A percentile compares a stretch with the other conserved stretches of the same genome.
These are phyloP conservation scores for Conticribra guillardii DNA, from an alignment of 108 stramenopile genomes.

Conservation along the genomic window DNA sequence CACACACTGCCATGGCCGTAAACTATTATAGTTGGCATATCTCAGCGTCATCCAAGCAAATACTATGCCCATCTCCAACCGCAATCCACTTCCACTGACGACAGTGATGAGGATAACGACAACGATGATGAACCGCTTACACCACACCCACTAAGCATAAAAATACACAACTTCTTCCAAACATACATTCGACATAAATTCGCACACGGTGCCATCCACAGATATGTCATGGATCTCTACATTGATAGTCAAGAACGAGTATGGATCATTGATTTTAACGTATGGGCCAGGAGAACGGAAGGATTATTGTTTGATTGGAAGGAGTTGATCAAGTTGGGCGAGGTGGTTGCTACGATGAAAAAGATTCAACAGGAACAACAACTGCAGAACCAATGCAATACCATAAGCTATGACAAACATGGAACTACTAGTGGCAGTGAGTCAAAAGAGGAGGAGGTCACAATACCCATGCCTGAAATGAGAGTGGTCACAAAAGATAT, in stretches of 20 bases:
- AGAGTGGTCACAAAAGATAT: conserved; percentile 72
- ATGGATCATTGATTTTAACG: conserved; percentile 91
- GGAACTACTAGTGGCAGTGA: too few relatives aligned
- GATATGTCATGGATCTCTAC: conserved; percentile 83
- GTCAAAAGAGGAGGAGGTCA: too few relatives aligned
- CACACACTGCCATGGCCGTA: not conserved
- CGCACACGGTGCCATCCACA: conserved; percentile 1
- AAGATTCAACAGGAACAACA: not conserved
- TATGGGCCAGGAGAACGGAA: conserved; percentile 78
- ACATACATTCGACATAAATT: conserved; percentile 12
- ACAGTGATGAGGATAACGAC: not conserved
- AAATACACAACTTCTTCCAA: conserved; percentile 23
- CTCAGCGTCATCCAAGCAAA: conserved; percentile 77
- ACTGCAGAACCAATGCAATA: too few relatives aligned
- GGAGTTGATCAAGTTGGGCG: conserved; percentile 62
- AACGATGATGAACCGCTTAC: not conserved
- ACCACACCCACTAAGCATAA: not conserved
- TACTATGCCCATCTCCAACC: conserved; percentile 68
- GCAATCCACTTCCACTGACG: not conserved
- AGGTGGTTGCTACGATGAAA: not conserved
- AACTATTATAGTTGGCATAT: conserved; percentile 55
- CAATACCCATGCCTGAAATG: conserved; percentile 36
- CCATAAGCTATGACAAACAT: too few relatives aligned
- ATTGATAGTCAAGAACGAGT: conserved; percentile 79
- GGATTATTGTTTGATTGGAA: conserved; percentile 81